Percentiles rank a stretch among this genome's conserved stretches.
phyloP scores from a whole-genome alignment of 257 asterid species.

The Solanum clarkiae region DNA sequence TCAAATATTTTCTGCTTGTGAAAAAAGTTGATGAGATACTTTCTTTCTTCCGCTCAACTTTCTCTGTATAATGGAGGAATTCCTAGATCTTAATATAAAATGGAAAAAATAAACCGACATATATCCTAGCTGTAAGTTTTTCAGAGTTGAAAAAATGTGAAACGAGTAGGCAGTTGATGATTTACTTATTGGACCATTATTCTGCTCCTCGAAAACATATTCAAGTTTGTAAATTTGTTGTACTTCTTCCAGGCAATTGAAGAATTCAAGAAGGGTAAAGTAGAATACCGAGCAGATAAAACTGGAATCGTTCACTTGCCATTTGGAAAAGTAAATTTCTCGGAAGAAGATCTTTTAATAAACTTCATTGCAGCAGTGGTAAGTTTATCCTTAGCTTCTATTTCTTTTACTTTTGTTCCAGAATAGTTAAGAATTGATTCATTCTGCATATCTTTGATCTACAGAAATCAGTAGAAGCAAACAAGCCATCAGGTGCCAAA shows the following conservation, averaged over 20 bases:
- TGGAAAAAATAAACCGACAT: not conserved
- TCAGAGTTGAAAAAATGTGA: not conserved
- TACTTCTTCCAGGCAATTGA: constrained; percentile 57
- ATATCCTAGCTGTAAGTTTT: not conserved
- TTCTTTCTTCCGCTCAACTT: not conserved
- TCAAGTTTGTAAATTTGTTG: not conserved
- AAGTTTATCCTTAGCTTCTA: constrained; percentile 1
- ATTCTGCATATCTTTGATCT: not conserved
- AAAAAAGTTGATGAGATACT: not conserved
- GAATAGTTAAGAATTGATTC: not conserved
- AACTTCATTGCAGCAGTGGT: constrained; percentile 90
- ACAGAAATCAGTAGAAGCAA: constrained; percentile 90
- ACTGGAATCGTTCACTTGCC: constrained; percentile 98
- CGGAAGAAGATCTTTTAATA: constrained; percentile 76
- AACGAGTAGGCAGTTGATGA: not conserved
- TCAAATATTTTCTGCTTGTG: not conserved
- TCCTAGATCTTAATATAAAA: not conserved
- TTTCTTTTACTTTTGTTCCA: not conserved
- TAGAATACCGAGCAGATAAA: constrained; percentile 94
- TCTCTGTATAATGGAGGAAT: not conserved
- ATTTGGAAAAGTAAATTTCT: constrained; percentile 71
- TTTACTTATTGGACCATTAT: not conserved
- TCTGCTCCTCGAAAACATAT: not conserved
- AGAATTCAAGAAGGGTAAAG: constrained; percentile 97
- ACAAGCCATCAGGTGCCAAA: constrained; percentile 89